Evolutionary conservation across 495 filamentous ascomycete genomes (phyloP).

Genomic region (Chlorociboria aeruginascens): DNA sequence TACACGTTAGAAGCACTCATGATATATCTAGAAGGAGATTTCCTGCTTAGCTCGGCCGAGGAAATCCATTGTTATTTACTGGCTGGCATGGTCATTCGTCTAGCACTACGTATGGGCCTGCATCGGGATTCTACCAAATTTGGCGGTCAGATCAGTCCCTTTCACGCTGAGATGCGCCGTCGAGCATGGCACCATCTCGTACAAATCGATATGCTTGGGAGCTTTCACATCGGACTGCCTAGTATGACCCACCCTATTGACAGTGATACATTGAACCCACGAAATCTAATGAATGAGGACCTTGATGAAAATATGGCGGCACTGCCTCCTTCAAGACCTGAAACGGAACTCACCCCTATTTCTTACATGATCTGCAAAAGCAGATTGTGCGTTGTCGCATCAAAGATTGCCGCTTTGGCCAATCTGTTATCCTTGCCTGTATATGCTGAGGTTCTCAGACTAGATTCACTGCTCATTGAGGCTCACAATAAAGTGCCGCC

Average conservation of each 20-base stretch:
- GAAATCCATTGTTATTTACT: slow-evolving; percentile 37
- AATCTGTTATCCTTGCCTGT: slow-evolving; percentile 27
- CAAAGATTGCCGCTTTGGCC: slow-evolving; percentile 26
- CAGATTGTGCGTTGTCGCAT: slow-evolving; percentile 25
- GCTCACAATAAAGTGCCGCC: slow-evolving; percentile 44
- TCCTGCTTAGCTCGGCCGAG: slow-evolving; percentile 28
- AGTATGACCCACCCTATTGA: slow-evolving; percentile 34
- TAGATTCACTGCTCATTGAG: slow-evolving; percentile 51
- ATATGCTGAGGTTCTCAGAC: slow-evolving; percentile 55
- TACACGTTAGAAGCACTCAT: slow-evolving; percentile 36
- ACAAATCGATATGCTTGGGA: slow-evolving; percentile 36
- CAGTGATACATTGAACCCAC: slow-evolving; percentile 32
- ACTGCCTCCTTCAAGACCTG: slow-evolving; percentile 32
- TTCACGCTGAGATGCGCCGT: slow-evolving; percentile 43
- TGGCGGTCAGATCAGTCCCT: slow-evolving; percentile 35
- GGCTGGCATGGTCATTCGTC: slow-evolving; percentile 31
- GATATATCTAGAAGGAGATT: slow-evolving; percentile 33
- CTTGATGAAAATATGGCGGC: slow-evolving; percentile 29
- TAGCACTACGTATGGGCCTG: slow-evolving; percentile 43
- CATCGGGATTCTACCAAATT: slow-evolving; percentile 38
- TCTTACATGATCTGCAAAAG: slow-evolving; percentile 38
- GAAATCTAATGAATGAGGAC: slow-evolving; percentile 38
- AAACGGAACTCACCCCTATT: slow-evolving; percentile 33
- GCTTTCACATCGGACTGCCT: slow-evolving; percentile 42
- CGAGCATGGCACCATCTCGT: slow-evolving; percentile 38